Conservation (phyloP, 139 green algal genomes). For the Protoeuglena noctilucae region DNA sequence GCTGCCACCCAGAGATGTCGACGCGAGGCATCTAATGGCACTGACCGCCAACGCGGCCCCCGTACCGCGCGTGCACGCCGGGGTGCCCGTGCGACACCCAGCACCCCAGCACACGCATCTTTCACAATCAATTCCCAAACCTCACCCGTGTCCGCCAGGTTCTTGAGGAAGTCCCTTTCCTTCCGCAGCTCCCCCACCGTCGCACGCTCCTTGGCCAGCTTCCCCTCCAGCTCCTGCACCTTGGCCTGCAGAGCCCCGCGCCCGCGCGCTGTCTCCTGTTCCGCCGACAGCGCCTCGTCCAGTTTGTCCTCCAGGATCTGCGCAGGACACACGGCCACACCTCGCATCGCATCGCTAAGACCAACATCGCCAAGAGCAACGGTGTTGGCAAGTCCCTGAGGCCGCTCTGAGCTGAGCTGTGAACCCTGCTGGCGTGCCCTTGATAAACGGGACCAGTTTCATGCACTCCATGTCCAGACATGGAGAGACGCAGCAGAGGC, state of each 20-base stretch:
- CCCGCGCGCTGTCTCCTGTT: too few species aligned
- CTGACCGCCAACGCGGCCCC: too few species aligned
- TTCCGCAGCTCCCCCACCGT: conserved; percentile 14
- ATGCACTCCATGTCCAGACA: too few species aligned
- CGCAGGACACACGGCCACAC: too few species aligned
- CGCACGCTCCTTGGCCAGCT: background rate
- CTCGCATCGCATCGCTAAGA: too few species aligned
- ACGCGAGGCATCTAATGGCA: too few species aligned
- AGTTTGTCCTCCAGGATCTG: background rate
- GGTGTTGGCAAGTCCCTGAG: background rate
- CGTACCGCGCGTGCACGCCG: too few species aligned
- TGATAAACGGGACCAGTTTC: background rate
- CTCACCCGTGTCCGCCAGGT: conserved; percentile 49
- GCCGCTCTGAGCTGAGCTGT: background rate
- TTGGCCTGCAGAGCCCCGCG: background rate
- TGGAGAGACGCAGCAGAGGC: background rate
- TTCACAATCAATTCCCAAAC: too few species aligned
- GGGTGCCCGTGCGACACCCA: too few species aligned
- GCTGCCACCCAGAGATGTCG: too few species aligned
- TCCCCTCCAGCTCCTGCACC: background rate
- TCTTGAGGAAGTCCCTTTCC: conserved; percentile 54
- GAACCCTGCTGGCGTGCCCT: background rate
- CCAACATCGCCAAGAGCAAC: background rate
- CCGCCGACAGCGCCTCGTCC: background rate
- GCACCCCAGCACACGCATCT: too few species aligned